phyloP scores from a whole-genome alignment of 106 monocot species.

The Dendrobium catenatum region DNA sequence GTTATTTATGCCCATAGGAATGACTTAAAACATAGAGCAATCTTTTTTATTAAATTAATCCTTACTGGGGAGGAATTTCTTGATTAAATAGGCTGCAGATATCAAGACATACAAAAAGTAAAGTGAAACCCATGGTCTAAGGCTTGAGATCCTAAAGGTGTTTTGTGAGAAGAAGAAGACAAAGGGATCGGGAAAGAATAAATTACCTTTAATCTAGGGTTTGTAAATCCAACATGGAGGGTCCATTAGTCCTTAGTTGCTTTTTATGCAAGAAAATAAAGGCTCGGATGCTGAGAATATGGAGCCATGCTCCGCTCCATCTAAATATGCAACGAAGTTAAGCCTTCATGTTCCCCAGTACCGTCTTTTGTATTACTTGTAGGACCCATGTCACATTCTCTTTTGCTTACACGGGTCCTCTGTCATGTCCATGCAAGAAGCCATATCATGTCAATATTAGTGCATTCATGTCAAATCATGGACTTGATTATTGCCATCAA shows the following conservation, averaged over 20 bases:
- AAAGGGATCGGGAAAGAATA: background rate
- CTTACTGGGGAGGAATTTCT: background rate
- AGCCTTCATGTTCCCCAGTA: conserved; percentile 2
- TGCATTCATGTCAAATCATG: background rate
- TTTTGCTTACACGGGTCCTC: background rate
- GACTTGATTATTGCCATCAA: background rate
- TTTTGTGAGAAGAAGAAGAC: background rate
- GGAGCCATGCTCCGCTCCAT: background rate
- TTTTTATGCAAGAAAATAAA: conserved; percentile 4
- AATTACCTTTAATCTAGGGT: background rate
- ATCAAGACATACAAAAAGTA: background rate
- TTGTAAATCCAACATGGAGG: background rate
- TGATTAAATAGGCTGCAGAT: background rate
- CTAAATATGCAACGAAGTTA: background rate
- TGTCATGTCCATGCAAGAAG: background rate
- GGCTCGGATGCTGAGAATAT: background rate
- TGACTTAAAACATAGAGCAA: background rate
- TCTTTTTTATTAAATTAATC: background rate
- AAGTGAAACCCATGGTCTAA: background rate
- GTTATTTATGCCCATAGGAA: too few species aligned
- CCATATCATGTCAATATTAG: background rate
- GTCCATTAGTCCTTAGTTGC: background rate
- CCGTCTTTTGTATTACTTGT: background rate
- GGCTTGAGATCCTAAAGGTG: conserved; percentile 4
- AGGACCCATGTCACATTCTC: conserved; percentile 1